Evolutionary conservation across 108 stramenopile species (phyloP).

Genomic region (Fragilaria radians): DNA sequence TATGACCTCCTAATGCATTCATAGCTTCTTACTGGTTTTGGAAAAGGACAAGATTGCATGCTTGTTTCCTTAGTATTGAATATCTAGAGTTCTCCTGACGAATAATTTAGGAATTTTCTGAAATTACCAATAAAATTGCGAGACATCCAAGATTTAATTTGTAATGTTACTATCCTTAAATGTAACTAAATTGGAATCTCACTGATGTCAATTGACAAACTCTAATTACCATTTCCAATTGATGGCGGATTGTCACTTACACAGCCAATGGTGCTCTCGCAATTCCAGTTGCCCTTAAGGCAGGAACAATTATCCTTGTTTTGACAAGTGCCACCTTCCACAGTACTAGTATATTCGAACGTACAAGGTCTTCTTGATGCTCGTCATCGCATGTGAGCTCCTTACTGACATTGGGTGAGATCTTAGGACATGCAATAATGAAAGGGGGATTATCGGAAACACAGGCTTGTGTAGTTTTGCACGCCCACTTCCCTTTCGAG

Average conservation of each 20-base stretch:
- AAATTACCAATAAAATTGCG: no score
- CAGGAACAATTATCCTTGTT: background rate
- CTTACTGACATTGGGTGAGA: background rate
- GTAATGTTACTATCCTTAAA: no score
- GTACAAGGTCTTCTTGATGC: background rate
- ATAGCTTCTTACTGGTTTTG: no score
- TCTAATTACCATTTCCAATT: no score
- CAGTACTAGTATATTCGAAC: background rate
- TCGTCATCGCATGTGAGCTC: background rate
- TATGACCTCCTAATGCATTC: no score
- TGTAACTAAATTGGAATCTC: no score
- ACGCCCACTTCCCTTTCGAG: background rate
- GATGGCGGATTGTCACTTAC: constrained; percentile 1
- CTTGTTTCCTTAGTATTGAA: no score
- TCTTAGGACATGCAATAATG: constrained; percentile 3
- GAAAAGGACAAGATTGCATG: no score
- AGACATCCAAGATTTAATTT: no score
- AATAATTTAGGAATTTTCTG: no score
- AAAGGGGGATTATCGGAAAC: background rate
- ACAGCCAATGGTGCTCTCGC: constrained; percentile 2
- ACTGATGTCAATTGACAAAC: no score
- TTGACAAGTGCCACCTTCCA: background rate
- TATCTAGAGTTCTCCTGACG: no score
- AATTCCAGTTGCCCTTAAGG: constrained; percentile 1
- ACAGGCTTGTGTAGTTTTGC: background rate